phyloP scores from a whole-genome alignment of 768 basidiomycete species.

The Kwoniella europaea region DNA sequence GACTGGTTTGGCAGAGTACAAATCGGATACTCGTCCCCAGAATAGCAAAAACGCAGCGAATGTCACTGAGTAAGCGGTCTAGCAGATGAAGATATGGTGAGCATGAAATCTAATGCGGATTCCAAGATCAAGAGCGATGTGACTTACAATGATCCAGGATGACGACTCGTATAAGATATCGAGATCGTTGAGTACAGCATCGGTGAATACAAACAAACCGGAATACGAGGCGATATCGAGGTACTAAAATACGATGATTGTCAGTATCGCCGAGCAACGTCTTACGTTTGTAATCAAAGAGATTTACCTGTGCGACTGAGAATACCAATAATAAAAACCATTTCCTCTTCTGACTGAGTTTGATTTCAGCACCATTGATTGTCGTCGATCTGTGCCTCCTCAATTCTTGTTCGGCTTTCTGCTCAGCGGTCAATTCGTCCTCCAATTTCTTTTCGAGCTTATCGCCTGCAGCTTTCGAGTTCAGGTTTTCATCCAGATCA shows the following conservation, averaged over 20 bases:
- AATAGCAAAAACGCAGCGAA: slow-evolving; percentile 50
- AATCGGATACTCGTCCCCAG: slow-evolving; percentile 49
- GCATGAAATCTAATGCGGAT: too few relatives aligned
- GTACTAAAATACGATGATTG: slow-evolving; percentile 22
- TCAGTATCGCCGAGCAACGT: neutral
- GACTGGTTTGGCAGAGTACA: slow-evolving; percentile 46
- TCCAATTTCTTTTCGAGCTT: slow-evolving; percentile 15
- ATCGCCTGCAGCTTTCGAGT: neutral
- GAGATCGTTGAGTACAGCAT: slow-evolving; percentile 38
- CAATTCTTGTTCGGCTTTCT: neutral
- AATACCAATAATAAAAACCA: slow-evolving; percentile 26
- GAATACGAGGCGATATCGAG: slow-evolving; percentile 30
- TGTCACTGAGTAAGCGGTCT: slow-evolving; percentile 45
- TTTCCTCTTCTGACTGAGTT: slow-evolving; percentile 24
- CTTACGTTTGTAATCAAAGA: neutral
- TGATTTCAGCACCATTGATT: slow-evolving; percentile 22
- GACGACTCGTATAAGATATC: slow-evolving; percentile 37
- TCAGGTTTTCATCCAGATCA: neutral
- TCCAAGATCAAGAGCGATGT: too few relatives aligned
- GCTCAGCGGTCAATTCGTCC: neutral
- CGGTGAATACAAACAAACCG: slow-evolving; percentile 41
- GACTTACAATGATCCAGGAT: slow-evolving; percentile 51
- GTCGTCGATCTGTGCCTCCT: slow-evolving; percentile 12
- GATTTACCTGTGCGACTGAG: slow-evolving; percentile 3
- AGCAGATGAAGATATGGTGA: neutral